These are phyloP conservation scores for Sphagnum fallax DNA, from an alignment of 228 moss, liverwort and hornwort genomes.

Conservation along the genomic window DNA sequence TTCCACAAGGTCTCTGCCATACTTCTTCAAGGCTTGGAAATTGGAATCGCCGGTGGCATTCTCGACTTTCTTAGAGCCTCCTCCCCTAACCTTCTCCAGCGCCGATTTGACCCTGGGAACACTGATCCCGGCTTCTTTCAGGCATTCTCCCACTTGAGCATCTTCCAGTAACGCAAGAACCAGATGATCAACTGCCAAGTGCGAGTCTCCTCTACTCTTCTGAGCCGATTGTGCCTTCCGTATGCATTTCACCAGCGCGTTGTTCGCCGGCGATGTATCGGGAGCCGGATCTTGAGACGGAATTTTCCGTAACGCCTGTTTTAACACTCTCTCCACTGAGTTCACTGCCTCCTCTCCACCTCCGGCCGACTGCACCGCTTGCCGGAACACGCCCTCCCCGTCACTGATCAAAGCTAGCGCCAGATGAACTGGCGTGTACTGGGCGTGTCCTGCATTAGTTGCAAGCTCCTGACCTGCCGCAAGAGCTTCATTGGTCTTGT, in stretches of 20 bases:
- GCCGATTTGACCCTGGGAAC: slow-evolving; percentile 52
- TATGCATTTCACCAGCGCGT: slow-evolving; percentile 68
- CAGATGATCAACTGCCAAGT: slow-evolving; percentile 82
- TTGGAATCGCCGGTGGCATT: slow-evolving; percentile 67
- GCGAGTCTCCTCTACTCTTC: slow-evolving; percentile 78
- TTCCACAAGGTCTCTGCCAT: slow-evolving; percentile 85
- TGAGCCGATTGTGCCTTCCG: slow-evolving; percentile 73
- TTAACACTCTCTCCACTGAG: slow-evolving; percentile 71
- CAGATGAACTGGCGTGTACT: slow-evolving; percentile 75
- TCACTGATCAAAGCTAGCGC: slow-evolving; percentile 68
- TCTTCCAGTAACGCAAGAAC: slow-evolving; percentile 84
- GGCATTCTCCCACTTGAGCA: slow-evolving; percentile 55
- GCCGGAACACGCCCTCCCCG: slow-evolving; percentile 57
- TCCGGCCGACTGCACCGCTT: slow-evolving; percentile 39
- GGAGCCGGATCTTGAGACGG: slow-evolving; percentile 79
- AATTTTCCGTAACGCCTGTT: slow-evolving; percentile 53
- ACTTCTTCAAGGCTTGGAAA: slow-evolving; percentile 81
- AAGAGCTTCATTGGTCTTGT: slow-evolving; percentile 94
- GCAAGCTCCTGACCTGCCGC: slow-evolving; percentile 91
- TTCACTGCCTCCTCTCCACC: slow-evolving; percentile 50
- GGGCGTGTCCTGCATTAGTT: slow-evolving; percentile 70
- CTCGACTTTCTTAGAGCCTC: slow-evolving; percentile 56
- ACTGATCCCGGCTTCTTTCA: slow-evolving; percentile 83
- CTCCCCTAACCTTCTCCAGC: slow-evolving; percentile 67
- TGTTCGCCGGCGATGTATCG: slow-evolving; percentile 78